Conservation (phyloP, 371 early-diverging fungal genomes). For the Apophysomyces variabilis region DNA sequence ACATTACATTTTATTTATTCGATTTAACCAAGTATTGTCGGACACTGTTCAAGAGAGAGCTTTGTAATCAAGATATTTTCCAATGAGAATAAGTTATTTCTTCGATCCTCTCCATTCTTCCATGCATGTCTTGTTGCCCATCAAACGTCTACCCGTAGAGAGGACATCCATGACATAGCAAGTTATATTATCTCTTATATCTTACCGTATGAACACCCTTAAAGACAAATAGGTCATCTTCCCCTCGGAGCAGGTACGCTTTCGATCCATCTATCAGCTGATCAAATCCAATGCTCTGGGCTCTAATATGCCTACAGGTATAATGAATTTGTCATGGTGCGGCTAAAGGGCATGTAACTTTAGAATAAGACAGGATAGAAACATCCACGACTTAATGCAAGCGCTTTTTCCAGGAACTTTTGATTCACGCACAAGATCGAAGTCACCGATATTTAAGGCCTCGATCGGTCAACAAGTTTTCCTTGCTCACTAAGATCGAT, state of each 20-base stretch:
- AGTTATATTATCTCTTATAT: background rate
- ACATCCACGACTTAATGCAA: background rate
- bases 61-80: slow-evolving; percentile 33
- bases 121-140: slow-evolving; percentile 36
- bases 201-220: slow-evolving; percentile 45
- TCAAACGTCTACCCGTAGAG: slow-evolving; percentile 30
- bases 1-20: background rate
- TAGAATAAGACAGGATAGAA: background rate
- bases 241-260: slow-evolving; percentile 32
- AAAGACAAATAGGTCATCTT: slow-evolving; percentile 42
- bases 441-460: slow-evolving; percentile 34
- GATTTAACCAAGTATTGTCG: slow-evolving; percentile 24
- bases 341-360: background rate
- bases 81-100: slow-evolving; percentile 38
- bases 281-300: slow-evolving; percentile 27
- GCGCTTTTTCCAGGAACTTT: slow-evolving; percentile 23
- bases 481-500: slow-evolving; percentile 22
- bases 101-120: slow-evolving; percentile 27
- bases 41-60: slow-evolving; percentile 23
- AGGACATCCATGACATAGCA: background rate
- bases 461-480: slow-evolving; percentile 8
- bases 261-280: slow-evolving; percentile 35
- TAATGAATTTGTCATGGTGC: slow-evolving; percentile 16
- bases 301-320: slow-evolving; percentile 29
- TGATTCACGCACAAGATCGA: slow-evolving; percentile 41